Evolutionary conservation across 2,329 filamentous ascomycete genomes (phyloP).

Genomic region (Didymella keratinophila): DNA sequence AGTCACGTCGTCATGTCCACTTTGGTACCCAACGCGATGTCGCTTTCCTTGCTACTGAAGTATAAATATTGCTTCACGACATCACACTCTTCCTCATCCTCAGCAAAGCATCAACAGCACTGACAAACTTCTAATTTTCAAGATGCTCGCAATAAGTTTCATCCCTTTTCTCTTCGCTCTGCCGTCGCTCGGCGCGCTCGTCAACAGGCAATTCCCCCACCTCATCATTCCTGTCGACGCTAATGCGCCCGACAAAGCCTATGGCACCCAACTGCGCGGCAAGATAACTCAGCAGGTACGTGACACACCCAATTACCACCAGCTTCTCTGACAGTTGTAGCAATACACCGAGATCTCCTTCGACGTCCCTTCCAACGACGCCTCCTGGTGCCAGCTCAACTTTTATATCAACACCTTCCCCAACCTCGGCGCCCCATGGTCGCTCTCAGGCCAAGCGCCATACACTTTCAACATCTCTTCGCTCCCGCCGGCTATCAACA

Average conservation of each 20-base stretch:
- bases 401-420: slow-evolving; percentile 37
- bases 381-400: slow-evolving; percentile 34
- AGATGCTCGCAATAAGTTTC: slow-evolving; percentile 36
- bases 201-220: slow-evolving; percentile 39
- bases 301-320: background rate
- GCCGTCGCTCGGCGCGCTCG: slow-evolving; percentile 21
- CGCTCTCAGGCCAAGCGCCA: slow-evolving; percentile 29
- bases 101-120: background rate
- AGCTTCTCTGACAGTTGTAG: background rate
- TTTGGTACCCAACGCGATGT: background rate
- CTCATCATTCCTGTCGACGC: slow-evolving; percentile 46
- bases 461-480: slow-evolving; percentile 39
- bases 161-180: slow-evolving; percentile 29
- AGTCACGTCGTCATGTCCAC: slow-evolving; percentile 2
- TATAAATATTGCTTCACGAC: slow-evolving; percentile 17
- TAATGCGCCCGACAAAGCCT: slow-evolving; percentile 27
- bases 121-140: background rate
- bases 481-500: slow-evolving; percentile 33
- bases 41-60: background rate
- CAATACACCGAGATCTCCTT: slow-evolving; percentile 42
- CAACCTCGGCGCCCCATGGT: slow-evolving; percentile 29
- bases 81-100: background rate
- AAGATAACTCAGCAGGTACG: slow-evolving; percentile 31
- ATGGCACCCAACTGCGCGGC: slow-evolving; percentile 35
- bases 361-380: slow-evolving; percentile 39